Evolutionary conservation across 129 eudicot genomes (phyloP), one percentile per base, ranked within the genome.

Genomic region (Pulicaria dysenterica): DNA sequence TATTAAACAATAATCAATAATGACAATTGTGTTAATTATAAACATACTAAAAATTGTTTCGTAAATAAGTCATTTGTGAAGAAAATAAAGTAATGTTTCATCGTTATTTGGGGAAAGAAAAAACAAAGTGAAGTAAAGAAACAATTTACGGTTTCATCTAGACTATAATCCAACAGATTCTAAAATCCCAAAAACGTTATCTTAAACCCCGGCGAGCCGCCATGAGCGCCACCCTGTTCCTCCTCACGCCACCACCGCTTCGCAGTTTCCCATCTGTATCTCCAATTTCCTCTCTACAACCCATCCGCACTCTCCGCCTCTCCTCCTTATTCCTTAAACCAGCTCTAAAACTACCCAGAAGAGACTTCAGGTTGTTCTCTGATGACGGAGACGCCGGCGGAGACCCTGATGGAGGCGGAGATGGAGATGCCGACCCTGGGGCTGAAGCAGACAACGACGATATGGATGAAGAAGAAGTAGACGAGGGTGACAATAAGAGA

Each of bases 391-490:
- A 82, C 63, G 47, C 46, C 58, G 80, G 67, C 11, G 93, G 76
- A 5, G 89, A 81, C 59, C 72, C 58, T 2, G 81, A 47, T 58
- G 75, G 42, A 31, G 81, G 76, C 67, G 97, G 85, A 81, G 96
- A 77, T 56, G 81, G 87, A 77, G 97, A 81, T 64, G 51, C 60
- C 0, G 81, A 61, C 72, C 92, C 65, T 65, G 83, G 60, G 5
- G 88, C 77, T 7, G 86, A 72, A 5, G 78, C 76, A 3, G 87
- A 81, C 42, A 87, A 80, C 56, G 93, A 88, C 50, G 96, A 88
- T 55, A 82, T 90, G 80, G 91, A 90, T 76, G 99, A 91, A 31
- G 97, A 90, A 6, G 99, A 95, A 58, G 86, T 56, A 1, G 99
- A 88, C 6, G 99, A 90, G 62, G 80, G 87, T 31, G 97, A 92